Evolutionary conservation across 202 grass and related monocot genomes (phyloP), one percentile per base, ranked within the genome.

Genomic region (Miscanthus sacchariflorus): DNA sequence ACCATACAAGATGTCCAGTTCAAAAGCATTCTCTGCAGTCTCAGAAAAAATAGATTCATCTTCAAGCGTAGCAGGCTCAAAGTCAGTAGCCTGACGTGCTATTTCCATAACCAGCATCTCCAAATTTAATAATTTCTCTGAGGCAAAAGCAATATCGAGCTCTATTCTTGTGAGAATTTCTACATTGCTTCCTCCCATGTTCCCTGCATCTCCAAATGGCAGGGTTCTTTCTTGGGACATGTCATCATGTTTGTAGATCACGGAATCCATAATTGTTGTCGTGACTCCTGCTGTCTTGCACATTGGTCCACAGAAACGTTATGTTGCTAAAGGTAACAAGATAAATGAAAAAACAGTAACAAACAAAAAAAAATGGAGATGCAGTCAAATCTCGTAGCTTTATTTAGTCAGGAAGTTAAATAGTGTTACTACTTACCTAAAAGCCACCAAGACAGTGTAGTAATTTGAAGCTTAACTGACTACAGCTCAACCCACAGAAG

Each of bases 91-190:
- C 74, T 70, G 91, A 15, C 77, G 82, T 54, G 89, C 89, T 77
- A 96, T 89, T 86, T 96, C 90, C 96, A 98, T 93, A 75, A 93
- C 76, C 65, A 96, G 23, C 87, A 98, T 96, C 82, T 98, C 93
- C 74, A 98, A 71, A 83, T 96, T 98, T 36, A 98, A 69, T 3
- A 96, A 81, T 59, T 98, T 98, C 52, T 96, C 94, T 0, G 94
- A 96, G 65, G 87, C 93, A 87, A 94, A 98, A 73, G 91, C 81
- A 70, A 98, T 66, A 38, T 96, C 87, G 19, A 91, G 89, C 59
- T 96, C 90, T 13, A 93, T 81, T 74, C 92, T 96, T 13, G 85
- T 88, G 59, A 98, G 18, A 63, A 72, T 91, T 73, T 93, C 94
- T 39, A 89, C 84, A 40, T 68, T 87, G 81, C 19, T 88, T 84